Evolutionary conservation across 352 stramenopile species (phyloP), one percentile per base, ranked within the genome.

Genomic region (Pilasporangium apinafurcum): DNA sequence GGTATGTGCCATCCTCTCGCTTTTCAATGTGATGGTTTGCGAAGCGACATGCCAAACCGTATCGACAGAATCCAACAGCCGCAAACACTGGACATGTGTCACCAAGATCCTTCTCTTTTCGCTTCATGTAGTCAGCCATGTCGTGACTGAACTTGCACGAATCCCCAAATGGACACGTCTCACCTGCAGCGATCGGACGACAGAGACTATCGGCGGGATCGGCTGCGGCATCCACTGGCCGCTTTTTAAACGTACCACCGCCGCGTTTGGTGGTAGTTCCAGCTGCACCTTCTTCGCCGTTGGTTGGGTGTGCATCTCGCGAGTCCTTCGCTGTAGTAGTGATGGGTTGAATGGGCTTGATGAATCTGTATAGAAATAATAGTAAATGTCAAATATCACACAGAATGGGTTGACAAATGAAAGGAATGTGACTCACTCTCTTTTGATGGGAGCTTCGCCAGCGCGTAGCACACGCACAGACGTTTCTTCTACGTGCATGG

Each of bases 41-140:
- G 36, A 97, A 93, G 33, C 92, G 79, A 56, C 95, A 98, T 30
- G 80, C 92, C 29, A 97, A 61, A 4, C 95, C 95, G 50, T 95
- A 97, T 18, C 81, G 69, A 49, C 95, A 98, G 59, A 88, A 93
- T 16, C 91, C 89, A 13, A 85, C 62, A 10, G 56, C 69, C 17
- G 78, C 65, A 56, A 89, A 97, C 37, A 92, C 62, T 4, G 83
- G 83, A 51, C 88, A 97, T 35, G 35, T 37, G 12, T 68, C 65
- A 25, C 63, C 83, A 24, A 95, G 49, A 44, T 95, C 85, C 47
- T 92, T 90, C 8, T 68, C 61, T 48, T 92, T 90, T 52, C 78
- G 72, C 58, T 84, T 84, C 68, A 95, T 87, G 59, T 82, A 94
- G 50, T 83, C 75, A 26, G 55, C 48, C 22, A 90, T 57, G 46